Evolutionary conservation across 345 rosid species (phyloP), one percentile per base, ranked within the genome.

Genomic region (Citrus trifoliata): DNA sequence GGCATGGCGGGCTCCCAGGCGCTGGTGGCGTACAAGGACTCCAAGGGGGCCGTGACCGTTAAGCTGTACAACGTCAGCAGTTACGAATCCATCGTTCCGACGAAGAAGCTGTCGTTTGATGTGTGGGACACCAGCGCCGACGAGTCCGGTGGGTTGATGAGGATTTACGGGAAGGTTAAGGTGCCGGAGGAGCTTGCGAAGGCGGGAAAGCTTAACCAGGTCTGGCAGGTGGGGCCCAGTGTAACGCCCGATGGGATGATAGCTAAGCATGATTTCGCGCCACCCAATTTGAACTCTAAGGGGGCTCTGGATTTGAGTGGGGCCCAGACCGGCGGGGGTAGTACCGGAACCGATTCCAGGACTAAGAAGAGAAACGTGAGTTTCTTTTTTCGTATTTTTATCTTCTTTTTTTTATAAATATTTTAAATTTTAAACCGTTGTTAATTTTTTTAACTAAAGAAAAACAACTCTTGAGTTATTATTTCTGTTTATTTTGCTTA

Each of bases 141-240:
- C 78, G 88, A 80, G 10, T 80, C 51, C 10, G 82, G 82, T 32
- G 94, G 90, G 8, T 40, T 64, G 8, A 73, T 89, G 85, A 83
- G 79, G 32, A 80, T 95, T 27, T 95, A 87, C 33, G 98, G 90
- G 38, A 87, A 83, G 22, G 71, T 95, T 53, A 87, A 93, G 79
- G 83, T 95, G 56, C 92, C 98, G 70, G 87, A 85, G 56, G 83
- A 82, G 53, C 82, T 86, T 28, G 88, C 83, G 33, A 83, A 86
- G n/a, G 80, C 63, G 10, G 88, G 87, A 53, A 83, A 81, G 51
- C 73, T 92, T 6, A 89, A 95, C 79, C 97, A 93, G 83, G 92
- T 93, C 13, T 95, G 98, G 98, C 97, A 95, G 78, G 87, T 93
- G 0, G 98, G 97, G 32, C 89, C 94, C 27, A 38, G 71, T 10